Conservation (phyloP, 2,329 filamentous ascomycete genomes). For the Pseudogymnoascus destructans region DNA sequence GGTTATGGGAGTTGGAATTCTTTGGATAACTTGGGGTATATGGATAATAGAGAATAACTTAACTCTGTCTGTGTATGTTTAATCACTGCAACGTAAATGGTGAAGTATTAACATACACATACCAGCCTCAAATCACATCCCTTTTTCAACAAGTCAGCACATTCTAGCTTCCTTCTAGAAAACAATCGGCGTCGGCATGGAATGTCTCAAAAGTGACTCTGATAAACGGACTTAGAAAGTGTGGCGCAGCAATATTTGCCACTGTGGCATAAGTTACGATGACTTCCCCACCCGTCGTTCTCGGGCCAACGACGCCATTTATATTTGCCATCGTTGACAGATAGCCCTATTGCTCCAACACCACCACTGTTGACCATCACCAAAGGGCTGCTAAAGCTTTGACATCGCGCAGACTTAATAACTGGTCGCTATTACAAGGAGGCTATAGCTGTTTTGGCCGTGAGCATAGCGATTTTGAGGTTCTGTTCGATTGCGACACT, state of each 20-base stretch:
- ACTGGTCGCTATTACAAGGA: background rate
- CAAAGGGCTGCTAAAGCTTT: background rate
- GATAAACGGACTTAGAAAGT: background rate
- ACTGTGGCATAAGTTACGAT: background rate
- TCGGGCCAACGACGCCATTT: background rate
- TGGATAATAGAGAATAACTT: background rate
- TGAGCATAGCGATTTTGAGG: background rate
- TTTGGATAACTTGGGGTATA: background rate
- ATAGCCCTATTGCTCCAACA: background rate
- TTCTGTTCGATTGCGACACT: background rate
- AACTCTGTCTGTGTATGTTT: background rate
- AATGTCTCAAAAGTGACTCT: background rate
- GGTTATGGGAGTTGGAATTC: background rate
- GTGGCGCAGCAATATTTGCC: background rate
- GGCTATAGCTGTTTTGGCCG: background rate
- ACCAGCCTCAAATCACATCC: no score
- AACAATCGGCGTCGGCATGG: background rate
- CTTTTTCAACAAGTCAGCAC: background rate
- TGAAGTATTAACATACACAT: no score
- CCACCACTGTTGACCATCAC: background rate
- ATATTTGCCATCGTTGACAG: slow-evolving; percentile 1
- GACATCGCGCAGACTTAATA: background rate
- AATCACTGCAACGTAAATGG: background rate
- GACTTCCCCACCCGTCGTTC: background rate
- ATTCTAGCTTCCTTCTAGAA: background rate